Percentiles rank a stretch among this genome's conserved stretches.
Evolutionary conservation across 257 asterid genomes (phyloP).

Genomic region (Leonotis leonurus): DNA sequence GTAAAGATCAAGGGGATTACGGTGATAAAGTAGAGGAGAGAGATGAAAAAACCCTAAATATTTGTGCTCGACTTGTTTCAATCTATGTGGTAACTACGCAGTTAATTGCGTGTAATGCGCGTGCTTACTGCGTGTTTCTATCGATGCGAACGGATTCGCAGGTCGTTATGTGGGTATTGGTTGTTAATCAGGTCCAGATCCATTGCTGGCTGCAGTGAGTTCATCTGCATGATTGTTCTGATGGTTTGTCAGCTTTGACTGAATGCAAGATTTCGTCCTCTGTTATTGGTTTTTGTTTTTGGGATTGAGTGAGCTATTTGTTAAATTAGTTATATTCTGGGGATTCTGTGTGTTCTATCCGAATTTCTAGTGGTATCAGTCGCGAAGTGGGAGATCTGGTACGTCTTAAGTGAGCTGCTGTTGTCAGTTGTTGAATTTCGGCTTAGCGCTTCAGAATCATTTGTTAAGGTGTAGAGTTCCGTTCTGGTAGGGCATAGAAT

Average conservation of each 20-base stretch:
- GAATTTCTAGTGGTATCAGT: constrained; percentile 8
- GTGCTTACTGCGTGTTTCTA: constrained; percentile 2
- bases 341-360: neutral
- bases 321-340: constrained; percentile 20
- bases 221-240: constrained; percentile 20
- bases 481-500: constrained; percentile 3
- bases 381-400: constrained; percentile 24
- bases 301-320: constrained; percentile 7
- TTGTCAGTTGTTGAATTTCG: constrained; percentile 19
- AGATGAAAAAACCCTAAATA: constrained; percentile 22
- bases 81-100: constrained; percentile 6
- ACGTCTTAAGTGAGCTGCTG: constrained; percentile 12
- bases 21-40: constrained; percentile 2
- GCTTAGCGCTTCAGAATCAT: constrained; percentile 1
- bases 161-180: neutral
- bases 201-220: constrained; percentile 23
- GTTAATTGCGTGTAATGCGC: constrained; percentile 23
- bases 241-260: constrained; percentile 6
- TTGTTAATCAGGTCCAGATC: constrained; percentile 43
- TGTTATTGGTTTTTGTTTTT: neutral
- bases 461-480: constrained; percentile 8
- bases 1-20: neutral
- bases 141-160: constrained; percentile 4
- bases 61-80: constrained; percentile 17
- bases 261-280: constrained; percentile 16